Base-by-base conservation (phyloP, 179 eudicot species). In the Beta corolliflora region DNA sequence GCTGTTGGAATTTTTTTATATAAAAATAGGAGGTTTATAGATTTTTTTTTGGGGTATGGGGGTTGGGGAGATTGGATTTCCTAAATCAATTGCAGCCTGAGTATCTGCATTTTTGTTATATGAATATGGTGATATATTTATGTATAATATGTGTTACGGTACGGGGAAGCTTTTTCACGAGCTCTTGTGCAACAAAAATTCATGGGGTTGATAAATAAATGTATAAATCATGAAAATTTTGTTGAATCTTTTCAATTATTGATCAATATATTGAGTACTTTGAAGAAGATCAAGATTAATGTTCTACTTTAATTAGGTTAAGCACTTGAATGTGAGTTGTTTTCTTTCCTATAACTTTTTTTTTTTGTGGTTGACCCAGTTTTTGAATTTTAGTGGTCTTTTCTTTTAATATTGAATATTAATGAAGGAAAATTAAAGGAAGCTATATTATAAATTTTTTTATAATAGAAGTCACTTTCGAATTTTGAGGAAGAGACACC, bases 171-270 rank as follows among this genome's bases (percentile, higher is more conserved):
- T 68, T 4, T 14, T 7, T 15, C 21, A 68, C 4, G 10, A 68
- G 69, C 45, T 65, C 14, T 10, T 65, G 69, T 65, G 69, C 18
- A 68, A 50, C 18, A 68, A 50, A 41, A 68, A 8, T 18, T 41
- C 72, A 68, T 44, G 72, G 50, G 52, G 50, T 68, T 25, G 72
- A 68, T 68, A 68, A 41, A 41, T 68, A 25, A 68, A 68, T 44
- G 72, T 68, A 68, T 9, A 41, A 41, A 68, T 44, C 23, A 68
- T 68, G 72, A 67, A 36, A 31, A 31, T 31, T 41, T 36, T 36
- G 19, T 15, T 59, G 8, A 16, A 31, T 36, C 12, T 67, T 11
- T 36, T 67, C 11, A 67, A 41, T n/a, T 6, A 41, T 67, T 31
- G 23, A 16, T 41, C 21, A 21, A 15, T 56, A 16, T 14, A 16